Base-by-base conservation (phyloP, 805 yeast species). In the Pichia gijzeniarum region DNA sequence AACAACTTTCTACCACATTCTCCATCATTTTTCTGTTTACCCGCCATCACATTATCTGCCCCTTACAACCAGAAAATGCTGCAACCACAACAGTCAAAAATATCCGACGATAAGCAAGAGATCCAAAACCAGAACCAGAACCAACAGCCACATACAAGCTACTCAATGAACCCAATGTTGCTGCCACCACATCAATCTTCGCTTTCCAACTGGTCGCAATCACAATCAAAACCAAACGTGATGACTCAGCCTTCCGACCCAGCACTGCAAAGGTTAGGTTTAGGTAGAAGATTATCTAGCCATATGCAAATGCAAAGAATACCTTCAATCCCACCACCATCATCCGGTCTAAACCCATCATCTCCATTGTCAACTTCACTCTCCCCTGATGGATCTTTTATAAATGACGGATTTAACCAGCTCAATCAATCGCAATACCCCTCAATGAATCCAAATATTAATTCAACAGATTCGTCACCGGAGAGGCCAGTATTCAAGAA, bases 41-140 rank as follows among this genome's bases (percentile, higher is more conserved):
- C n/a, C n/a, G n/a, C n/a, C n/a, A n/a, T n/a, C n/a, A n/a, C n/a
- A n/a, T n/a, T n/a, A n/a, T n/a, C n/a, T n/a, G n/a, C n/a, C n/a
- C n/a, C n/a, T n/a, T n/a, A n/a, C n/a, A n/a, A n/a, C n/a, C n/a
- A 39, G 37, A 35, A 41, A n/a, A n/a, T 31, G 22, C 58, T 52
- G 19, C 56, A 52, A 33, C 50, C 51, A 5, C 45, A 52, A 16
- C 45, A 39, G 12, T 27, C 31, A 39, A 25, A 44, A 17, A 25
- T 25, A 10, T 25, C 28, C 10, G 28, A 25, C 9, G 28, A 25
- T 25, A 25, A 25, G 6, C 6, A 25, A 6, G 28, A 25, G n/a
- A n/a, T n/a, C 10, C 44, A 46, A 13, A 45, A 45, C 18, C 41
- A 40, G 19, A 38, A 40, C 20, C 47, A 41, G 17, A 33, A 34